Percentiles rank a stretch among this genome's conserved stretches.
phyloP scores from a whole-genome alignment of 1,139 yeast species.

The Blastobotrys malaysiensis region DNA sequence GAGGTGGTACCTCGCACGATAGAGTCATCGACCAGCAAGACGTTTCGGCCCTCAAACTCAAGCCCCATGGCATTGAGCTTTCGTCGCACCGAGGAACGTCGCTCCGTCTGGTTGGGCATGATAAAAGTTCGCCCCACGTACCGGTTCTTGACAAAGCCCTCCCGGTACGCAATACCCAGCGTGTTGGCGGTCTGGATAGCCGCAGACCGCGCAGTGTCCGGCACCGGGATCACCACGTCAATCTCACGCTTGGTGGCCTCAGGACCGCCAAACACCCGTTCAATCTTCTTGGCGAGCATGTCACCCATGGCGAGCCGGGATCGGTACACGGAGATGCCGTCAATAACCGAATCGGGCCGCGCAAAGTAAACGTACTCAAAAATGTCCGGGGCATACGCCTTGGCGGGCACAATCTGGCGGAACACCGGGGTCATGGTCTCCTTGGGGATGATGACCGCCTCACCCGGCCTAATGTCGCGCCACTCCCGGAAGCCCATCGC shows the following conservation, averaged over 20 bases:
- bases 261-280: conserved; percentile 42
- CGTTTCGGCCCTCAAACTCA: conserved; percentile 81
- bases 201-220: conserved; percentile 93
- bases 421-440: conserved; percentile 65
- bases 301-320: conserved; percentile 93
- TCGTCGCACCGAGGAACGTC: conserved; percentile 89
- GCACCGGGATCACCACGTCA: conserved; percentile 96
- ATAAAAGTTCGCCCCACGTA: conserved; percentile 97
- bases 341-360: conserved; percentile 92
- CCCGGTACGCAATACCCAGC: conserved; percentile 80
- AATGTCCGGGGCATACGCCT: conserved; percentile 85
- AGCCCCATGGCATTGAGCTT: conserved; percentile 94
- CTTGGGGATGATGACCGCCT: conserved; percentile 89
- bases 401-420: conserved; percentile 77
- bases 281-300: conserved; percentile 72
- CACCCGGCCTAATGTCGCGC: conserved; percentile 88
- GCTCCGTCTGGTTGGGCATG: conserved; percentile 96
- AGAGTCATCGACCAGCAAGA: conserved; percentile 92
- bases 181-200: conserved; percentile 89
- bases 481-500: conserved; percentile 84
- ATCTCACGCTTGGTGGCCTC: conserved; percentile 51
- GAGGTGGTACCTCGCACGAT: conserved; percentile 98
- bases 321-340: conserved; percentile 91
- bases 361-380: conserved; percentile 98
- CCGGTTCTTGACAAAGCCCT: conserved; percentile 94